Evolutionary conservation across 1,139 yeast genomes (phyloP).

Genomic region (Entelexis paramagnoliae): DNA sequence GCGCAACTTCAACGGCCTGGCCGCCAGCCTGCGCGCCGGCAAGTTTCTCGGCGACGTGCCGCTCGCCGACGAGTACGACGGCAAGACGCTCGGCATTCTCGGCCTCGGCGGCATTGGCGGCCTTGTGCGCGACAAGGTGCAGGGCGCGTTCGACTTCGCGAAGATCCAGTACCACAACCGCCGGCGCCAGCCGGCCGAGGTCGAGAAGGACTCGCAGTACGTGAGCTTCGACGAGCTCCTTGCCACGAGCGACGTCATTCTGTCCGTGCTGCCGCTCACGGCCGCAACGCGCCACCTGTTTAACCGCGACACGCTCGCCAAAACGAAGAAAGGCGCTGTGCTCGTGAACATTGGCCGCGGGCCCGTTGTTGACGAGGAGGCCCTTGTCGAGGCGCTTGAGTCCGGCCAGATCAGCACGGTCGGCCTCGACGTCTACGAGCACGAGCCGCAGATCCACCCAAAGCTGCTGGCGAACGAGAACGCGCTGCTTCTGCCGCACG

Average conservation of each 20-base stretch:
- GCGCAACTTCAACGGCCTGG: constrained; percentile 44
- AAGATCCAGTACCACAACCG: constrained; percentile 59
- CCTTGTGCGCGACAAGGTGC: constrained; percentile 54
- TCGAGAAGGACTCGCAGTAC: constrained; percentile 45
- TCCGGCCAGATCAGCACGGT: constrained; percentile 59
- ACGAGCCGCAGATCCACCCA: constrained; percentile 40
- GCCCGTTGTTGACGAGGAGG: constrained; percentile 59
- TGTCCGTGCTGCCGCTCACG: constrained; percentile 56
- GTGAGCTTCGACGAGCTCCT: constrained; percentile 48
- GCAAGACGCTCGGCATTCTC: constrained; percentile 56
- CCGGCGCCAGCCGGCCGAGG: constrained; percentile 41
- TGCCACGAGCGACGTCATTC: constrained; percentile 46
- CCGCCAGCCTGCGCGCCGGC: constrained; percentile 34
- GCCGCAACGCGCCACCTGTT: constrained; percentile 44
- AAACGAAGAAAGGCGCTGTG: constrained; percentile 57
- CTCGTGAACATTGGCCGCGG: constrained; percentile 68
- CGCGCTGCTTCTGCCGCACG: constrained; percentile 69
- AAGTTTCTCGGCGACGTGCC: constrained; percentile 31
- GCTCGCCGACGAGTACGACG: constrained; percentile 46
- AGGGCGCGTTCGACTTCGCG: constrained; percentile 38
- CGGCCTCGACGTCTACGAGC: constrained; percentile 74
- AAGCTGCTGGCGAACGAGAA: constrained; percentile 28
- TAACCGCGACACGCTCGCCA: constrained; percentile 42
- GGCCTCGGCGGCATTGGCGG: constrained; percentile 83
- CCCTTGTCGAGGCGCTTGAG: constrained; percentile 55